Conservation (phyloP, 306 rosid genomes). For the Cucumis sativus region DNA sequence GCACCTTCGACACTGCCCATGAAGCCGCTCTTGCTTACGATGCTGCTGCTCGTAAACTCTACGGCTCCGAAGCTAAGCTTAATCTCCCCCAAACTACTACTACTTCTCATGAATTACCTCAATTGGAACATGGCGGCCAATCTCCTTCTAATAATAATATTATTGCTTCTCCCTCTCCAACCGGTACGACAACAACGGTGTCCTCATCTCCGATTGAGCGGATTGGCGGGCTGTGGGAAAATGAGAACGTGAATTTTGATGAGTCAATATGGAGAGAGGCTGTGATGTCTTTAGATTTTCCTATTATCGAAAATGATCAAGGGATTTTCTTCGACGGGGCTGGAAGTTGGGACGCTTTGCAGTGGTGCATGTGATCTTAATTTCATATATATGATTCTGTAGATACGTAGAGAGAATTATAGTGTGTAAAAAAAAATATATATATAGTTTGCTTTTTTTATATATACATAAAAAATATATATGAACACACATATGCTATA, state of each 20-base stretch:
- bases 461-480: not conserved
- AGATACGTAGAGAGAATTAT: not conserved
- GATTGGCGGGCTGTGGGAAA: conserved; percentile 23
- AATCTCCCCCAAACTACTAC: conserved; percentile 30
- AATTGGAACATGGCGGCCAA: not conserved
- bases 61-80: conserved; percentile 71
- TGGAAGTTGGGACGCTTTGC: conserved; percentile 31
- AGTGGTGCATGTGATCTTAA: conserved; percentile 40
- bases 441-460: not conserved
- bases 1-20: conserved; percentile 62
- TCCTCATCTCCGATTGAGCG: not conserved
- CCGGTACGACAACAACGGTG: not conserved
- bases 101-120: not conserved
- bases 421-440: not conserved
- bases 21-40: conserved; percentile 88
- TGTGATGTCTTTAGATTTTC: conserved; percentile 48
- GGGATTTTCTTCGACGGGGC: conserved; percentile 22
- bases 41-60: conserved; percentile 61
- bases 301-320: conserved; percentile 19
- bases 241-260: conserved; percentile 23
- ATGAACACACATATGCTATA: not conserved
- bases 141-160: not conserved
- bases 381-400: too few relatives aligned
- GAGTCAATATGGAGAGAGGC: conserved; percentile 70
- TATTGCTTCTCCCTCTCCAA: not conserved